phyloP scores from a whole-genome alignment of 805 yeast species.

The Danielozyma ontarioensis region DNA sequence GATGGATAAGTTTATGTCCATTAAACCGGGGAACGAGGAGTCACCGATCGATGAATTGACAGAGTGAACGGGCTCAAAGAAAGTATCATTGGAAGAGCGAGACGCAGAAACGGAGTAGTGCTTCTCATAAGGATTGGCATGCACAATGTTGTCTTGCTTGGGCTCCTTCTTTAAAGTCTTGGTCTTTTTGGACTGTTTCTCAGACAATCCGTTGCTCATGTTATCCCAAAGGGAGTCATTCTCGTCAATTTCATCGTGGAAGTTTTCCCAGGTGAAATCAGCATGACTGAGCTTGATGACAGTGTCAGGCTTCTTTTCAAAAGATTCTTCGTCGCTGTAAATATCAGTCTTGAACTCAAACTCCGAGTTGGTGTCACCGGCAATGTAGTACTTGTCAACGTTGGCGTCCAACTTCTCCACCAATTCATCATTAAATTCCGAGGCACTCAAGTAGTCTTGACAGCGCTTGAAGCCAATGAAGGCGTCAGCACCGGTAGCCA shows the following conservation, averaged over 20 bases:
- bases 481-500: slow-evolving; percentile 43
- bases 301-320: slow-evolving; percentile 1
- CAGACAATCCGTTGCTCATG: slow-evolving; percentile 4
- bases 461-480: slow-evolving; percentile 31
- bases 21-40: slow-evolving; percentile 26
- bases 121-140: slow-evolving; percentile 1
- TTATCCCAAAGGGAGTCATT: slow-evolving; percentile 19
- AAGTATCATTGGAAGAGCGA: slow-evolving; percentile 9
- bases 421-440: slow-evolving; percentile 11
- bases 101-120: slow-evolving; percentile 3
- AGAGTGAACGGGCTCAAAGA: slow-evolving; percentile 3
- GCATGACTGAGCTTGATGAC: slow-evolving; percentile 22
- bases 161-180: slow-evolving; percentile 8
- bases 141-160: not conserved
- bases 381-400: slow-evolving; percentile 1
- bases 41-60: not conserved
- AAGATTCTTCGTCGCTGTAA: slow-evolving; percentile 4
- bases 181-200: slow-evolving; percentile 5
- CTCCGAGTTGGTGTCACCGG: slow-evolving; percentile 4
- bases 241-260: slow-evolving; percentile 17
- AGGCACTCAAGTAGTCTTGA: slow-evolving; percentile 15
- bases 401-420: slow-evolving; percentile 24
- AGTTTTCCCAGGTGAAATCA: slow-evolving; percentile 27
- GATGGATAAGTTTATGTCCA: slow-evolving; percentile 26
- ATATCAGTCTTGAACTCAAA: slow-evolving; percentile 3